These are phyloP conservation scores for Berkeleyomyces rouxiae DNA, from an alignment of 2,329 filamentous ascomycete species.

Conservation along the genomic window DNA sequence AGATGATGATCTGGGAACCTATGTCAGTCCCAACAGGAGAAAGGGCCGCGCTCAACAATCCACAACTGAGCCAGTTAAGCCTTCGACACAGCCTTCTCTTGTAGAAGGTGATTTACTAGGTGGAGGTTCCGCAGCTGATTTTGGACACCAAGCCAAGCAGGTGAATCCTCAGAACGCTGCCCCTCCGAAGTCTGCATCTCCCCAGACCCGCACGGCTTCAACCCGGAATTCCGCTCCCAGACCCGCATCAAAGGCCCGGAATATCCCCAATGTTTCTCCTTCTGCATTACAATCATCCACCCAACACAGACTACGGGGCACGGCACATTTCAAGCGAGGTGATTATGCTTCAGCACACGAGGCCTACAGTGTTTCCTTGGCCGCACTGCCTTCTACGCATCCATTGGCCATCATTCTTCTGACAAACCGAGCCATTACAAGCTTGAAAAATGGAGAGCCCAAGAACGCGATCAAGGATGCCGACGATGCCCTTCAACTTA, in stretches of 20 bases:
- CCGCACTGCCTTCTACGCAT: slow-evolving; percentile 58
- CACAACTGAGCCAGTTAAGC: slow-evolving; percentile 23
- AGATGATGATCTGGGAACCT: slow-evolving; percentile 65
- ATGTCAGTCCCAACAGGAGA: slow-evolving; percentile 71
- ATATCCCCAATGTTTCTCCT: slow-evolving; percentile 50
- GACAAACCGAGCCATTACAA: slow-evolving; percentile 79
- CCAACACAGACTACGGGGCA: slow-evolving; percentile 62
- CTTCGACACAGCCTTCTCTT: slow-evolving; percentile 25
- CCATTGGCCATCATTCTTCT: slow-evolving; percentile 77
- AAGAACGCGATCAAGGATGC: slow-evolving; percentile 76
- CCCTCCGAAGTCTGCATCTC: slow-evolving; percentile 24
- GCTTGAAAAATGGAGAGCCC: slow-evolving; percentile 79
- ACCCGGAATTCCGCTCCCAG: neutral
- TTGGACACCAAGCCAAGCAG: slow-evolving; percentile 24
- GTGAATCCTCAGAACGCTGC: slow-evolving; percentile 24
- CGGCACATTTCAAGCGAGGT: slow-evolving; percentile 81
- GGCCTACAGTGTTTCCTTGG: slow-evolving; percentile 63
- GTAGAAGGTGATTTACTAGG: slow-evolving; percentile 52
- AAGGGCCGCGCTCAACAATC: slow-evolving; percentile 46
- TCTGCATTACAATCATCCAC: slow-evolving; percentile 58
- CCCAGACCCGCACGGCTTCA: neutral
- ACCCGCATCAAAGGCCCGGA: slow-evolving; percentile 27
- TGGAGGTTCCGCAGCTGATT: slow-evolving; percentile 10
- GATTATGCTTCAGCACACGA: slow-evolving; percentile 78
- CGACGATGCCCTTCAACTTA: slow-evolving; percentile 61